Conservation (phyloP, 2,329 filamentous ascomycete genomes). For the Aspergillus nomiae region DNA sequence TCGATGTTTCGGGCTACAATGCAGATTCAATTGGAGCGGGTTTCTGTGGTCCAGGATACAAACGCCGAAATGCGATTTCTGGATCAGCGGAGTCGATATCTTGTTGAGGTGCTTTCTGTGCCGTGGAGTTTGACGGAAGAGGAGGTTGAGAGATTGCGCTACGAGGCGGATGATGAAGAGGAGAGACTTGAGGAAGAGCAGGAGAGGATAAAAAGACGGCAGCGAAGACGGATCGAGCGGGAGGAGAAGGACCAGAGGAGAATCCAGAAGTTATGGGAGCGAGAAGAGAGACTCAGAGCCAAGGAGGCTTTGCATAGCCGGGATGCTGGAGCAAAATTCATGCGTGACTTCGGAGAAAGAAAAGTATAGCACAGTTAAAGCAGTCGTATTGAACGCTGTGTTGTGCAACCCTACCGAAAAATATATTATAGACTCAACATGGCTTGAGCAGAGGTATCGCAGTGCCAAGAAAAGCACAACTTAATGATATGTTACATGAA, state of each 20-base stretch:
- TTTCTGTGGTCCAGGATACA: slow-evolving; percentile 53
- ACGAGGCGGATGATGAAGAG: slow-evolving; percentile 44
- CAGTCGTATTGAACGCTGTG: neutral
- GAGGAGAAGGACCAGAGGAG: slow-evolving; percentile 43
- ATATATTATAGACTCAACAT: neutral
- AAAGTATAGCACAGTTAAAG: slow-evolving; percentile 2
- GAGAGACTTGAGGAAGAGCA: slow-evolving; percentile 41
- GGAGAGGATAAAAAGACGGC: slow-evolving; percentile 31
- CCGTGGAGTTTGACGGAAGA: slow-evolving; percentile 55
- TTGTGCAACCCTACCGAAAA: neutral
- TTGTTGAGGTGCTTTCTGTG: slow-evolving; percentile 50
- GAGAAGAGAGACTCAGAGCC: slow-evolving; percentile 44
- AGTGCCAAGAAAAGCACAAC: neutral
- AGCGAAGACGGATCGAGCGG: slow-evolving; percentile 26
- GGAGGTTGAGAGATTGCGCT: slow-evolving; percentile 46
- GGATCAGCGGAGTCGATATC: slow-evolving; percentile 53
- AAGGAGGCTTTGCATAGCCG: slow-evolving; percentile 34
- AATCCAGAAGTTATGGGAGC: slow-evolving; percentile 37
- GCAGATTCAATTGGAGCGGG: slow-evolving; percentile 58
- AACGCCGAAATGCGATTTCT: slow-evolving; percentile 58
- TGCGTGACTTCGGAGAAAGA: slow-evolving; percentile 20
- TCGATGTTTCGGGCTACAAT: slow-evolving; percentile 52
- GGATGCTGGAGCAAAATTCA: slow-evolving; percentile 31
- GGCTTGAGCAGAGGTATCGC: neutral
- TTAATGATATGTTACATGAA: slow-evolving; percentile 2